These are phyloP conservation scores for Lepiota brunneoincarnata DNA, from an alignment of 768 basidiomycete genomes.

Conservation along the genomic window DNA sequence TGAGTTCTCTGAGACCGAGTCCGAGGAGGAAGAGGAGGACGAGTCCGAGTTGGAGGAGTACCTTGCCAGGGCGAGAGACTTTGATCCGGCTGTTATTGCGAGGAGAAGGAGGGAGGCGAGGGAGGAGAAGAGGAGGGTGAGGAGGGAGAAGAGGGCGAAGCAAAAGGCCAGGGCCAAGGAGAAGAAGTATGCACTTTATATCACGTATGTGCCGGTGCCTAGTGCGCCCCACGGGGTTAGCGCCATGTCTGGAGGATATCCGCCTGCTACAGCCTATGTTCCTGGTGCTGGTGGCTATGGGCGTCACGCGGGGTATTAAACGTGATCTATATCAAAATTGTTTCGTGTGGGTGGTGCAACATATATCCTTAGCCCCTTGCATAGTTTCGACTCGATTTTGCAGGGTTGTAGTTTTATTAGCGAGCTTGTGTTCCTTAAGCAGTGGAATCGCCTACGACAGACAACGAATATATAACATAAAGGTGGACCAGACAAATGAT, in stretches of 20 bases:
- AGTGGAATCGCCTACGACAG: too few species aligned
- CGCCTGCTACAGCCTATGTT: neutral
- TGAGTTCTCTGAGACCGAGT: constrained; percentile 18
- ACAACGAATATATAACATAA: neutral
- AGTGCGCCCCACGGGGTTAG: constrained; percentile 13
- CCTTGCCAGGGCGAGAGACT: neutral
- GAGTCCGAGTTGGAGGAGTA: constrained; percentile 26
- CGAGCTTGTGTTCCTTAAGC: neutral
- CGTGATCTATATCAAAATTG: neutral
- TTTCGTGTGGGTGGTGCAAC: constrained; percentile 20
- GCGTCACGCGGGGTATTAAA: constrained; percentile 16
- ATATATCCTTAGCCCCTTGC: too few species aligned
- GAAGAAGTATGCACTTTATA: constrained; percentile 61
- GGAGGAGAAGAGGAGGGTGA: constrained; percentile 60
- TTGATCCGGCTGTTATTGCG: constrained; percentile 34
- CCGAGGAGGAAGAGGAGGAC: constrained; percentile 38
- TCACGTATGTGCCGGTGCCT: constrained; percentile 43
- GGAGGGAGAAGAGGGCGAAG: constrained; percentile 62
- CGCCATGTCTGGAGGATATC: constrained; percentile 22
- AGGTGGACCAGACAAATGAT: constrained; percentile 4
- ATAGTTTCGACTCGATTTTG: too few species aligned
- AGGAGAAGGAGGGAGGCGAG: constrained; percentile 51
- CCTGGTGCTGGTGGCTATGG: constrained; percentile 10
- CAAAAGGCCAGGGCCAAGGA: constrained; percentile 58
- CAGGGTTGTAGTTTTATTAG: constrained; percentile 20